phyloP scores from a whole-genome alignment of 768 basidiomycete species.

The Trametes sanguinea region DNA sequence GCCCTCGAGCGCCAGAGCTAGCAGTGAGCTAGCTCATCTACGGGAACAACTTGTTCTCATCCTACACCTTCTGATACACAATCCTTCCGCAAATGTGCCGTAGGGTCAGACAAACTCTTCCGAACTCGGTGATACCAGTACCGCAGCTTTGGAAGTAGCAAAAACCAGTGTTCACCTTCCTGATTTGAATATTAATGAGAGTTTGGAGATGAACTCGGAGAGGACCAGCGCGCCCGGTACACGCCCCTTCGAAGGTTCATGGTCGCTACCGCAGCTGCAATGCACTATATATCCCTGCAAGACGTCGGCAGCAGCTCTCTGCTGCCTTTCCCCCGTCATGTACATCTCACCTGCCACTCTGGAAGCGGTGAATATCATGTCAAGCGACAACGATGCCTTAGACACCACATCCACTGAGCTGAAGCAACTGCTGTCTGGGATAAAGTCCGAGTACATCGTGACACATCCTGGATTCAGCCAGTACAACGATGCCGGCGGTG shows the following conservation, averaged over 20 bases:
- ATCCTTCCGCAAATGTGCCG: no score
- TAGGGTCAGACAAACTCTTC: no score
- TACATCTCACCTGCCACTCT: background rate
- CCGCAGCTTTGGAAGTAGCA: no score
- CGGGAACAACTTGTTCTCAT: no score
- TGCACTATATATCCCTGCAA: background rate
- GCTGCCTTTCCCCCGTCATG: background rate
- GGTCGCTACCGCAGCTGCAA: background rate
- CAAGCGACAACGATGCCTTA: background rate
- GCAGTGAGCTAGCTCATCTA: no score
- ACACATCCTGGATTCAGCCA: conserved; percentile 58
- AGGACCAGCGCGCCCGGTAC: background rate
- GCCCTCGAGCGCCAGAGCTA: no score
- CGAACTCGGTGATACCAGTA: no score
- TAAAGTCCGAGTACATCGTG: conserved; percentile 33
- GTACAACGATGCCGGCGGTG: conserved; percentile 43
- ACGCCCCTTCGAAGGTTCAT: background rate
- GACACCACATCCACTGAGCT: background rate
- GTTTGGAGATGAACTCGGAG: no score
- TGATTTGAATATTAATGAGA: no score
- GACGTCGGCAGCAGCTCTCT: no score
- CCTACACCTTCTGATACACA: no score
- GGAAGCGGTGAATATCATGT: background rate
- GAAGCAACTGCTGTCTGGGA: conserved; percentile 2
- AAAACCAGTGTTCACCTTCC: no score